A percentile compares a stretch with the other conserved stretches of the same genome.
Conservation (phyloP, 768 basidiomycete species). For the Xerocomellus amylosporus region DNA sequence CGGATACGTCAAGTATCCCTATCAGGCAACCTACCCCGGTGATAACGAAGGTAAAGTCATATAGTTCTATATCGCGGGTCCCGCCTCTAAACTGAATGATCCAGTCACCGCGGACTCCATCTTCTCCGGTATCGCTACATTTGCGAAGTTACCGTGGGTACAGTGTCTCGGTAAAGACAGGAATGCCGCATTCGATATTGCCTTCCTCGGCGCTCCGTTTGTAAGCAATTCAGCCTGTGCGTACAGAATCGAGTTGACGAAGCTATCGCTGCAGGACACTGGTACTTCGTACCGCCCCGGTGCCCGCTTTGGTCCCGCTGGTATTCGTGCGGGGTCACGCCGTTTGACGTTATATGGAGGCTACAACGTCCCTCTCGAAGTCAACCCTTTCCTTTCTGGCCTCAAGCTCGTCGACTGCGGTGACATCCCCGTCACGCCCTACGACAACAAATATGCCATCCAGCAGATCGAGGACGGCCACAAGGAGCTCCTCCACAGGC, state of each 20-base stretch:
- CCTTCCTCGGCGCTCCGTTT: constrained; percentile 78
- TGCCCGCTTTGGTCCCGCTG: constrained; percentile 82
- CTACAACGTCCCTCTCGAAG: constrained; percentile 71
- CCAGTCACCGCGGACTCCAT: constrained; percentile 73
- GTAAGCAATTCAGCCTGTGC: constrained; percentile 37
- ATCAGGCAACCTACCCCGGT: constrained; percentile 52
- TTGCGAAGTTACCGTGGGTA: constrained; percentile 84
- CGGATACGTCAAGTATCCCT: constrained; percentile 65
- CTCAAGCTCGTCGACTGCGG: constrained; percentile 74
- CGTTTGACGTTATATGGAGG: constrained; percentile 73
- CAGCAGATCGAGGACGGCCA: constrained; percentile 73
- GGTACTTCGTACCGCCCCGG: constrained; percentile 79
- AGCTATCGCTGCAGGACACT: constrained; percentile 47
- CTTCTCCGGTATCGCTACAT: constrained; percentile 82
- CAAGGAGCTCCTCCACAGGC: constrained; percentile 63
- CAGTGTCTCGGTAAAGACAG: constrained; percentile 69
- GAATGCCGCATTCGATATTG: constrained; percentile 67
- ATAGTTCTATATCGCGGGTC: neutral
- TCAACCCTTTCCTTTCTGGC: constrained; percentile 70
- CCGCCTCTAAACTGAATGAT: neutral
- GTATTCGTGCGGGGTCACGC: constrained; percentile 76
- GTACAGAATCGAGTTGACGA: neutral
- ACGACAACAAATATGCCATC: constrained; percentile 72
- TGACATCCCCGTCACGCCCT: constrained; percentile 75
- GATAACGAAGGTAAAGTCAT: constrained; percentile 51